Evolutionary conservation across 2,329 filamentous ascomycete species (phyloP).

Genomic region (Aureobasidium sp.): DNA sequence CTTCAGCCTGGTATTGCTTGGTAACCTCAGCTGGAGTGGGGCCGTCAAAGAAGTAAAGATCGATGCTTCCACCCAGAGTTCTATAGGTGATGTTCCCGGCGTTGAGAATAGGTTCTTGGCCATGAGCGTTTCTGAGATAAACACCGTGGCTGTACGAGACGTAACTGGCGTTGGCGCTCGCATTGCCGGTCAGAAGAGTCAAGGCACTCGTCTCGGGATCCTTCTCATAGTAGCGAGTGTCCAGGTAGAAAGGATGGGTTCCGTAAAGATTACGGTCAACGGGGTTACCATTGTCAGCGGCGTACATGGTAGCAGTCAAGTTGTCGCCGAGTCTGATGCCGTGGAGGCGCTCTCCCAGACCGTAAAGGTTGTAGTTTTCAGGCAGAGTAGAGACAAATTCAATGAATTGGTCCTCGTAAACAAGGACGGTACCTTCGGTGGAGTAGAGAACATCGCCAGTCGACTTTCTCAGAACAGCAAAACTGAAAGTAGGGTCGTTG

Average conservation of each 20-base stretch:
- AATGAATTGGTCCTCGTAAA: slow-evolving; percentile 73
- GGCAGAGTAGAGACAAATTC: slow-evolving; percentile 62
- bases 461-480: slow-evolving; percentile 49
- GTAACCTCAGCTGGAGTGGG: slow-evolving; percentile 62
- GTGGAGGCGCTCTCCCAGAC: slow-evolving; percentile 67
- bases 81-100: slow-evolving; percentile 64
- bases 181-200: slow-evolving; percentile 48
- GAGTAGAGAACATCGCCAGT: slow-evolving; percentile 62
- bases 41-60: slow-evolving; percentile 73
- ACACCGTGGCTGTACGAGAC: slow-evolving; percentile 67
- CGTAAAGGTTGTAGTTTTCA: slow-evolving; percentile 68
- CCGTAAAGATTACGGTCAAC: slow-evolving; percentile 67
- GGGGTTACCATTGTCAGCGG: slow-evolving; percentile 58
- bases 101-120: slow-evolving; percentile 62
- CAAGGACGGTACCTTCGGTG: slow-evolving; percentile 55
- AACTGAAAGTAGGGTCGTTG: slow-evolving; percentile 53
- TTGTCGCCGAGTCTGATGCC: slow-evolving; percentile 66
- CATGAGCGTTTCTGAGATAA: slow-evolving; percentile 69
- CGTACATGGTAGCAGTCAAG: slow-evolving; percentile 60
- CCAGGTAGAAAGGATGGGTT: slow-evolving; percentile 69
- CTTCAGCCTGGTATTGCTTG: slow-evolving; percentile 60
- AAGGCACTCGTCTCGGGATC: slow-evolving; percentile 41
- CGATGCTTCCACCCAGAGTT: slow-evolving; percentile 66
- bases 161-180: slow-evolving; percentile 49
- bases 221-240: slow-evolving; percentile 66